Percentiles rank a stretch among this genome's conserved stretches.
phyloP scores from a whole-genome alignment of 2,329 filamentous ascomycete species.

The Colletotrichum gigasporum region DNA sequence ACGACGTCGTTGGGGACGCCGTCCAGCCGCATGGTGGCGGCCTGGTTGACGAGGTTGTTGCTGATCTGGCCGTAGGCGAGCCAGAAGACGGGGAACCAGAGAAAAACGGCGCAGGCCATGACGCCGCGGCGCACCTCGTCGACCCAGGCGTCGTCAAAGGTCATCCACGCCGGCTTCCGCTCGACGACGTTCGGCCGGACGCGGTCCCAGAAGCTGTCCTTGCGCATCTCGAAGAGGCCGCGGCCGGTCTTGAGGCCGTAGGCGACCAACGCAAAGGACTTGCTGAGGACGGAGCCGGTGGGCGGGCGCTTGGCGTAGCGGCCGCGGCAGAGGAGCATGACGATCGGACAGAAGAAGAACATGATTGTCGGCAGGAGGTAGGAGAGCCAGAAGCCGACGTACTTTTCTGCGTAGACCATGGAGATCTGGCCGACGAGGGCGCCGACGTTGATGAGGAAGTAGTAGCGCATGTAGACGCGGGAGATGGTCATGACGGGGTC shows the following conservation, averaged over 20 bases:
- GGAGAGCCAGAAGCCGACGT: slow-evolving; percentile 60
- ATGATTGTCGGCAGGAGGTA: slow-evolving; percentile 57
- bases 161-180: slow-evolving; percentile 65
- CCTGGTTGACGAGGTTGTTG: slow-evolving; percentile 65
- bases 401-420: slow-evolving; percentile 66
- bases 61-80: slow-evolving; percentile 63
- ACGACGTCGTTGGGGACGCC: slow-evolving; percentile 65
- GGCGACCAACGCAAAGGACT: slow-evolving; percentile 47
- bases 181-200: slow-evolving; percentile 47
- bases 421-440: slow-evolving; percentile 62
- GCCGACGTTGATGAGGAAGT: slow-evolving; percentile 64
- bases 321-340: slow-evolving; percentile 58
- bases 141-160: slow-evolving; percentile 73
- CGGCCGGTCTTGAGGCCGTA: slow-evolving; percentile 15
- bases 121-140: slow-evolving; percentile 68
- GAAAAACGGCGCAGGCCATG: slow-evolving; percentile 63
- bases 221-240: slow-evolving; percentile 53
- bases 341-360: slow-evolving; percentile 66
- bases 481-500: slow-evolving; percentile 72
- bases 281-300: slow-evolving; percentile 60
- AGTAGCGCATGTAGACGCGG: slow-evolving; percentile 74
- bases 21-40: slow-evolving; percentile 60
- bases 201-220: slow-evolving; percentile 58
- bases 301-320: slow-evolving; percentile 53
- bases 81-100: slow-evolving; percentile 16